Conservation (phyloP, 257 asterid genomes). For the Euphrasia confusa region DNA sequence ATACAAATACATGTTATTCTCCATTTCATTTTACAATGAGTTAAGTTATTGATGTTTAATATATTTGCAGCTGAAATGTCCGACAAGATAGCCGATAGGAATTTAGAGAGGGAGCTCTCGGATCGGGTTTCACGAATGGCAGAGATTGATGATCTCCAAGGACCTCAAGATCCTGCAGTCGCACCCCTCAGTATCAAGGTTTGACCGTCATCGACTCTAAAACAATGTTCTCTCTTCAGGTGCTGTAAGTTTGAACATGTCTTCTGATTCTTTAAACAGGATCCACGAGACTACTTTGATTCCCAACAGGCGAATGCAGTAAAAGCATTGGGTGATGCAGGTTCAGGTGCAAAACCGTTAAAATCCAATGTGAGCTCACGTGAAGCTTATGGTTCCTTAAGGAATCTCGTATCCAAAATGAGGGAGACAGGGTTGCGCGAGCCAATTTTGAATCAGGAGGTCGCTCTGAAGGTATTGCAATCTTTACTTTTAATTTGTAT, state of each 20-base stretch:
- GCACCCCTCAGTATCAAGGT: constrained; percentile 97
- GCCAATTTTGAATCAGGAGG: constrained; percentile 61
- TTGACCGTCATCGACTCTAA: constrained; percentile 16
- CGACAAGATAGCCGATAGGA: constrained; percentile 49
- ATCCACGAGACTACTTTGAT: constrained; percentile 95
- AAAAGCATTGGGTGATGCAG: constrained; percentile 66
- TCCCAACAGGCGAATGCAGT: constrained; percentile 86
- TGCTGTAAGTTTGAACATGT: constrained; percentile 25
- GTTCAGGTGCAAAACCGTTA: constrained; percentile 42
- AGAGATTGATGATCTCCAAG: constrained; percentile 95
- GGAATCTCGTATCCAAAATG: constrained; percentile 43
- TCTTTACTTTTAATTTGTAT: constrained; percentile 20
- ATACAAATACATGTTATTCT: constrained; percentile 17
- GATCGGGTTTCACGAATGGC: constrained; percentile 61
- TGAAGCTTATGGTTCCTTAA: constrained; percentile 62
- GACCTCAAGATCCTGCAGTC: constrained; percentile 76
- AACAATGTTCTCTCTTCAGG: constrained; percentile 11
- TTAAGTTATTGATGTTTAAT: constrained; percentile 24
- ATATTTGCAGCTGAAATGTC: constrained; percentile 58
- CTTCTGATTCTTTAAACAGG: constrained; percentile 45
- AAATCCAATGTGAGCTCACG: constrained; percentile 50
- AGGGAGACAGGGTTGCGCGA: constrained; percentile 57
- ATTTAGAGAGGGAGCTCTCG: constrained; percentile 45
- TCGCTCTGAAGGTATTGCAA: constrained; percentile 66
- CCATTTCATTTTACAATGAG: constrained; percentile 19